Conservation (phyloP, 805 yeast species). For the Kodamaea neixiangensis region DNA sequence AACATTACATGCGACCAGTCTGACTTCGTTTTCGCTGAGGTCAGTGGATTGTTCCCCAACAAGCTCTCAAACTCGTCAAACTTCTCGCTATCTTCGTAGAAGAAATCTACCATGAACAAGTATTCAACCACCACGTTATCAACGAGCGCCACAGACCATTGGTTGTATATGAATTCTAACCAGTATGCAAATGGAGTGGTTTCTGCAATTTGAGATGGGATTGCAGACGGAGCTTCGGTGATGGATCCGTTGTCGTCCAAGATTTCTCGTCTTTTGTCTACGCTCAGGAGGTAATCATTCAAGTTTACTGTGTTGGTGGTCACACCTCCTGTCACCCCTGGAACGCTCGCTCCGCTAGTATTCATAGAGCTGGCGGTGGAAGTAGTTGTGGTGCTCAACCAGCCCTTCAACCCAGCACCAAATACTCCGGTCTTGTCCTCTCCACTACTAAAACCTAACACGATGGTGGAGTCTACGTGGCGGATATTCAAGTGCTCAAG, state of each 20-base stretch:
- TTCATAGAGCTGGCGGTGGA: conserved; percentile 5
- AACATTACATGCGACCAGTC: conserved; percentile 44
- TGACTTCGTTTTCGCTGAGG: conserved; percentile 5
- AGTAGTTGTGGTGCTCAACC: conserved; percentile 19
- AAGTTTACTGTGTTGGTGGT: conserved; percentile 22
- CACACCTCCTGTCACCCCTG: background rate
- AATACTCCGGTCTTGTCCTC: conserved; percentile 25
- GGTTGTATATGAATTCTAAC: conserved; percentile 73
- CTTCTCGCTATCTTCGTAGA: conserved; percentile 48
- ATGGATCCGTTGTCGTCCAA: conserved; percentile 45
- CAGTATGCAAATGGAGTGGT: conserved; percentile 63
- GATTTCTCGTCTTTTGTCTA: conserved; percentile 62
- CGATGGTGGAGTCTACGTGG: conserved; percentile 54
- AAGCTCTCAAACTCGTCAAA: conserved; percentile 24
- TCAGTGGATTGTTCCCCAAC: conserved; percentile 9
- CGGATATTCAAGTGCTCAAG: conserved; percentile 62
- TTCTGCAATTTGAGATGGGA: conserved; percentile 86
- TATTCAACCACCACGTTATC: conserved; percentile 82
- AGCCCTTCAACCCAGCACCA: conserved; percentile 26
- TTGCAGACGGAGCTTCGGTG: conserved; percentile 43
- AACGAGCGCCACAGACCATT: conserved; percentile 68
- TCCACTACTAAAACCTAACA: conserved; percentile 49
- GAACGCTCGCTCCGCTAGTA: background rate
- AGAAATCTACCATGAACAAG: conserved; percentile 70
- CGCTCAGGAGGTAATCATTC: conserved; percentile 53